Conservation (phyloP, 805 yeast genomes). For the Candida maris region DNA sequence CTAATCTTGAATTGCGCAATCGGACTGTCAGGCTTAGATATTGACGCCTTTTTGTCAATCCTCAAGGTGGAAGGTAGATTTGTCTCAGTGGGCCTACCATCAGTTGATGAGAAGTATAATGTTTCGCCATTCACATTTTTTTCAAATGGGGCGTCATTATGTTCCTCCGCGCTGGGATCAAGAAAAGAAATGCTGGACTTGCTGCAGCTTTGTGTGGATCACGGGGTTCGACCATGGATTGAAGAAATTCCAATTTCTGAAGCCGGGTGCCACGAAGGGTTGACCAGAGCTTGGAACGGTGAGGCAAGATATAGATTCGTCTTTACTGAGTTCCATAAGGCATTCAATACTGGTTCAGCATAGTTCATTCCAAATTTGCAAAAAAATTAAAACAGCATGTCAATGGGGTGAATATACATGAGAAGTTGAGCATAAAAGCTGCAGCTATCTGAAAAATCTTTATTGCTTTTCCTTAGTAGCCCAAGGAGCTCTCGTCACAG, state of each 20-base stretch:
- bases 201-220: slow-evolving; percentile 43
- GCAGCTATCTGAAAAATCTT: too few species aligned
- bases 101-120: slow-evolving; percentile 35
- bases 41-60: slow-evolving; percentile 33
- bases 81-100: slow-evolving; percentile 48
- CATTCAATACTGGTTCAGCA: slow-evolving; percentile 31
- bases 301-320: slow-evolving; percentile 52
- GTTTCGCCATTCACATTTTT: slow-evolving; percentile 53
- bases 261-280: slow-evolving; percentile 38
- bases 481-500: slow-evolving; percentile 24
- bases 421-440: too few species aligned
- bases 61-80: slow-evolving; percentile 38
- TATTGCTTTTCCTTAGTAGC: too few species aligned
- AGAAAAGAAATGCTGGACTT: slow-evolving; percentile 44
- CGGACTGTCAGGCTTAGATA: slow-evolving; percentile 34
- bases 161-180: slow-evolving; percentile 46
- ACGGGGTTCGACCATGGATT: slow-evolving; percentile 46
- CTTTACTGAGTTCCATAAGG: slow-evolving; percentile 46
- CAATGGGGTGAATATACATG: too few species aligned
- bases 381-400: too few species aligned
- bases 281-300: slow-evolving; percentile 44
- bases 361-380: too few species aligned
- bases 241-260: slow-evolving; percentile 47
- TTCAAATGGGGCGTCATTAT: slow-evolving; percentile 40
- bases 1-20: slow-evolving; percentile 42